Percentiles rank a stretch among this genome's conserved stretches.
phyloP scores from a whole-genome alignment of 768 basidiomycete genomes.

The Cytidiella melzeri region DNA sequence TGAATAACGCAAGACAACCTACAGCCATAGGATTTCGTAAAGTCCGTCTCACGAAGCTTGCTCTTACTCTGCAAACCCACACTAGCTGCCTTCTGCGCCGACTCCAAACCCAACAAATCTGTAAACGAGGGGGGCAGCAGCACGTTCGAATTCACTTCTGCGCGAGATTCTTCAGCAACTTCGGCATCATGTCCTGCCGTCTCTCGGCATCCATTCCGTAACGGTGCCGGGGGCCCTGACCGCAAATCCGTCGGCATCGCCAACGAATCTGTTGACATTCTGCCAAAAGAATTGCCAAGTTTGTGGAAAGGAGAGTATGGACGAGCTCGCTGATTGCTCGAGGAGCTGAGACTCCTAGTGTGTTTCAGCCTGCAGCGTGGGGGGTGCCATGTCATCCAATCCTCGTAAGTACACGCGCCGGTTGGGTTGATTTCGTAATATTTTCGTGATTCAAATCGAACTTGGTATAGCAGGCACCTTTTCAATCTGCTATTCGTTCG shows the following conservation, averaged over 20 bases:
- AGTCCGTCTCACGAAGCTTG: not conserved
- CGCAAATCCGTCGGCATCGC: constrained; percentile 5
- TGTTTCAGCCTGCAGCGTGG: no score
- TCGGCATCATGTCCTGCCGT: constrained; percentile 11
- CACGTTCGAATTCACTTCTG: constrained; percentile 5
- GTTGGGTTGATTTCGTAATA: no score
- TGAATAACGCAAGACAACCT: constrained; percentile 1
- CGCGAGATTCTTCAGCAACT: constrained; percentile 2
- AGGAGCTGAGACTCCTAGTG: no score
- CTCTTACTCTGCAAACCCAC: not conserved
- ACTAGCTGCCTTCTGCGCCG: not conserved
- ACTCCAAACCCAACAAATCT: not conserved
- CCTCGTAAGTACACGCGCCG: no score
- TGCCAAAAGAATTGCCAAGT: no score
- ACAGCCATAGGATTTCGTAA: not conserved
- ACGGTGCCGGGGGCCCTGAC: not conserved
- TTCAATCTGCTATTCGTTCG: no score
- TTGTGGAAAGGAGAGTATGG: no score
- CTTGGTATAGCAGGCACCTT: no score
- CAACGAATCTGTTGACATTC: not conserved
- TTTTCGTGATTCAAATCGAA: no score
- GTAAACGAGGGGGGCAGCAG: not conserved
- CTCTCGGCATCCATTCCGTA: constrained; percentile 3
- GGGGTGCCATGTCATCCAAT: no score
- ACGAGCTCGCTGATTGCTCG: no score